These are phyloP conservation scores for Chrysoporthe austroafricana DNA, from an alignment of 2,329 filamentous ascomycete genomes.

Conservation along the genomic window DNA sequence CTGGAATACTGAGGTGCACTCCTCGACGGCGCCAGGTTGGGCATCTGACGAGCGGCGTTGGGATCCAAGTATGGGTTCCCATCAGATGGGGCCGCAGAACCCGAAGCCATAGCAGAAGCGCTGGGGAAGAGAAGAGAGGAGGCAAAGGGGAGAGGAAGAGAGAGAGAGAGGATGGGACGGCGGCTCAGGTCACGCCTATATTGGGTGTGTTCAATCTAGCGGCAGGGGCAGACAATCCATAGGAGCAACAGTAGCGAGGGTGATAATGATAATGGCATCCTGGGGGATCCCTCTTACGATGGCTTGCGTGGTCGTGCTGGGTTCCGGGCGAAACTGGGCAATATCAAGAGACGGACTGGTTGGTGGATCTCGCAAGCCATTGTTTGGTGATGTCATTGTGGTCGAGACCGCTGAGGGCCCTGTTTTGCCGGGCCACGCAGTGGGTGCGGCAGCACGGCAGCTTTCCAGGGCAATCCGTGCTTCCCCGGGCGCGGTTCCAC, in stretches of 20 bases:
- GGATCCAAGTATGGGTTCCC: slow-evolving; percentile 25
- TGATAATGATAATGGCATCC: neutral
- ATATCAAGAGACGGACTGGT: neutral
- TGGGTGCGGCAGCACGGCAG: neutral
- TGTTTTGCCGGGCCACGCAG: neutral
- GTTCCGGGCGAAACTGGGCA: neutral
- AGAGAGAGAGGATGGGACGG: neutral
- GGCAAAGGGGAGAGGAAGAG: neutral
- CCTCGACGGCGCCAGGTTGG: slow-evolving; percentile 14
- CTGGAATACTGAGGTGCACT: slow-evolving; percentile 7
- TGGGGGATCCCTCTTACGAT: neutral
- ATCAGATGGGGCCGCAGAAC: neutral
- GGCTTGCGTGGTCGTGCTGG: neutral
- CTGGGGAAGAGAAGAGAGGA: neutral
- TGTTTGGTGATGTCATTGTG: slow-evolving; percentile 18
- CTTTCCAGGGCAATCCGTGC: neutral
- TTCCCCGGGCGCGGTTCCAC: neutral
- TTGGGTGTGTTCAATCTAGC: neutral
- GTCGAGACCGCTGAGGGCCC: neutral
- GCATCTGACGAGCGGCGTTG: slow-evolving; percentile 7
- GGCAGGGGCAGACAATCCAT: neutral
- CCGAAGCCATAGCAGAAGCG: neutral
- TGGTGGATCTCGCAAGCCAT: slow-evolving; percentile 1
- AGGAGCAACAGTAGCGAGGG: neutral
- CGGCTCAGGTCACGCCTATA: neutral